phyloP scores from a whole-genome alignment of 2,329 filamentous ascomycete genomes.

The Aspergillaceae sp. region DNA sequence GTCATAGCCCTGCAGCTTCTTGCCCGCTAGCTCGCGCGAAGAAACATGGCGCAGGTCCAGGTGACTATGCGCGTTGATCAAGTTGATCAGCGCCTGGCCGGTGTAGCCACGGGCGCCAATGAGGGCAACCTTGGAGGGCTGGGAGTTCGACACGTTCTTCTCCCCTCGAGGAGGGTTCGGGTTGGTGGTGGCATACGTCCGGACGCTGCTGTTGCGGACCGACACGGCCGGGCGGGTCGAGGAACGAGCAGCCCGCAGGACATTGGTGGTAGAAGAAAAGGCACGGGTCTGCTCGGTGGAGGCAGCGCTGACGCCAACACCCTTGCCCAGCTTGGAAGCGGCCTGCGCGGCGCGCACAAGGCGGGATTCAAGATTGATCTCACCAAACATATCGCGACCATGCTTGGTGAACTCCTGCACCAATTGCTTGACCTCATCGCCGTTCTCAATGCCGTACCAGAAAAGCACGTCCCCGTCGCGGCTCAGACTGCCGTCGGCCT shows the following conservation, averaged over 20 bases:
- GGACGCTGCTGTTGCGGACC: constrained; percentile 12
- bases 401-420: constrained; percentile 79
- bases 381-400: constrained; percentile 77
- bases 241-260: constrained; percentile 28
- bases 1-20: constrained; percentile 78
- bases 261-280: constrained; percentile 53
- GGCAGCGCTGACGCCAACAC: constrained; percentile 39
- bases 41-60: constrained; percentile 89
- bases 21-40: constrained; percentile 81
- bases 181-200: constrained; percentile 48
- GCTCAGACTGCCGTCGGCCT: constrained; percentile 84
- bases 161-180: constrained; percentile 83
- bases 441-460: constrained; percentile 83
- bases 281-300: constrained; percentile 53
- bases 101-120: constrained; percentile 93
- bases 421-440: constrained; percentile 70
- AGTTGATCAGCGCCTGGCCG: constrained; percentile 77
- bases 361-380: constrained; percentile 80
- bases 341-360: constrained; percentile 68
- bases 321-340: constrained; percentile 49
- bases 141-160: constrained; percentile 76
- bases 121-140: constrained; percentile 70
- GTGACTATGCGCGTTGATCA: constrained; percentile 79
- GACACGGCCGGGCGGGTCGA: constrained; percentile 20
- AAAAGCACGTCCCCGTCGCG: constrained; percentile 84